A percentile compares a stretch with the other conserved stretches of the same genome.
Evolutionary conservation across 495 filamentous ascomycete genomes (phyloP).

Genomic region (Recurvomyces mirabilis): DNA sequence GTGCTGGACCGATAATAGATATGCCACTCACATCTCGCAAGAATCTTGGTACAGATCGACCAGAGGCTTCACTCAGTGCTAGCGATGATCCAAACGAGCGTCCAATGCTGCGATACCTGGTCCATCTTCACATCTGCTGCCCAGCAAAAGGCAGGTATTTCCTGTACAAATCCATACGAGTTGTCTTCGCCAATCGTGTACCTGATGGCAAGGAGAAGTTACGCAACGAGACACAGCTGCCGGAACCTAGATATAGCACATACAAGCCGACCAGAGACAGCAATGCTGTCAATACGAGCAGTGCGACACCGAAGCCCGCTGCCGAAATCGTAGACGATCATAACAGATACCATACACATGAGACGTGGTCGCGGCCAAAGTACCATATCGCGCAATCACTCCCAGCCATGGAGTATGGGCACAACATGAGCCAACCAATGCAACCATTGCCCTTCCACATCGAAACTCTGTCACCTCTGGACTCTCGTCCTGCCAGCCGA

Average conservation of each 20-base stretch:
- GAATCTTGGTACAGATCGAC: slow-evolving; percentile 34
- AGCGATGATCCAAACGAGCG: slow-evolving; percentile 49
- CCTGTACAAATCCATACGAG: slow-evolving; percentile 79
- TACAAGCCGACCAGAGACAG: slow-evolving; percentile 61
- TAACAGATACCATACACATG: neutral
- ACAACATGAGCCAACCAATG: slow-evolving; percentile 1
- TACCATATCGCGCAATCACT: slow-evolving; percentile 14
- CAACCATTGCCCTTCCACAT: slow-evolving; percentile 11
- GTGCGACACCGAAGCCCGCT: slow-evolving; percentile 11
- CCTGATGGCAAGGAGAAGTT: slow-evolving; percentile 93
- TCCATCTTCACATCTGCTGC: slow-evolving; percentile 90
- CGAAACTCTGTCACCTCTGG: slow-evolving; percentile 7
- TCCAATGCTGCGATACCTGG: slow-evolving; percentile 76
- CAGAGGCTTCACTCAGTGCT: slow-evolving; percentile 34
- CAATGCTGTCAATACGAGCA: no score
- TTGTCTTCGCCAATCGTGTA: slow-evolving; percentile 96
- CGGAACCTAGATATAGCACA: slow-evolving; percentile 73
- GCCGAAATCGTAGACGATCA: slow-evolving; percentile 20
- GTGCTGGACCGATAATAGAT: slow-evolving; percentile 74
- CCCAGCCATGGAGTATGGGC: slow-evolving; percentile 8
- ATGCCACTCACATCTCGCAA: slow-evolving; percentile 42
- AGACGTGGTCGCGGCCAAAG: slow-evolving; percentile 1
- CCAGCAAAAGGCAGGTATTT: slow-evolving; percentile 75
- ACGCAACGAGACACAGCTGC: slow-evolving; percentile 78
- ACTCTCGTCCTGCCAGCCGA: slow-evolving; percentile 23